Percentiles rank a stretch among this genome's conserved stretches.
phyloP scores from a whole-genome alignment of 2,329 filamentous ascomycete species.

The Dendrostoma leiphaemia region DNA sequence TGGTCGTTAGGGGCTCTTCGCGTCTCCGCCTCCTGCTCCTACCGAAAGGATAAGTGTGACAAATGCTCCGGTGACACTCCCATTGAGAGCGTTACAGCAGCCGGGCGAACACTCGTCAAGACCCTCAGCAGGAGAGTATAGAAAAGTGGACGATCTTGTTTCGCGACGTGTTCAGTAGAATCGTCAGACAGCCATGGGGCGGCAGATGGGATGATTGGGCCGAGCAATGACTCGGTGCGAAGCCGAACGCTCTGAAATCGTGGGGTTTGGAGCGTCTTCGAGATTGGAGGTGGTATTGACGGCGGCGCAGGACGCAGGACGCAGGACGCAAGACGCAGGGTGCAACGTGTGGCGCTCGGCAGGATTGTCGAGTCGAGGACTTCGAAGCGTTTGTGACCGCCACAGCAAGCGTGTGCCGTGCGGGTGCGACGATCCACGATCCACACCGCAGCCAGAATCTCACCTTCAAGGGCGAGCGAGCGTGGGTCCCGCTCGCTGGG shows the following conservation, averaged over 20 bases:
- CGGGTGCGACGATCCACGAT: background rate
- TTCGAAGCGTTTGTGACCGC: background rate
- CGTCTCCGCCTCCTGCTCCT: background rate
- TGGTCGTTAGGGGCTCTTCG: background rate
- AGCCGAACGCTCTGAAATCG: background rate
- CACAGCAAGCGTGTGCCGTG: background rate
- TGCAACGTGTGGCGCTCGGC: background rate
- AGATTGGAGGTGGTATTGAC: background rate
- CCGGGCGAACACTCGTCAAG: background rate
- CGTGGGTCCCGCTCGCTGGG: conserved; percentile 5
- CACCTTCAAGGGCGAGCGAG: background rate
- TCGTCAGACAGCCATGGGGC: conserved; percentile 12
- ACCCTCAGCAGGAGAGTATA: background rate
- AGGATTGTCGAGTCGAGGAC: background rate
- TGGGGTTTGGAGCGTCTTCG: background rate
- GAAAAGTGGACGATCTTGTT: background rate
- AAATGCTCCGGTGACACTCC: conserved; percentile 3
- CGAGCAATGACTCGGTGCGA: conserved; percentile 9
- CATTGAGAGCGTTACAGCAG: background rate
- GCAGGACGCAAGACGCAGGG: background rate
- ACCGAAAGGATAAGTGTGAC: background rate
- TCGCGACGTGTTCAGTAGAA: background rate
- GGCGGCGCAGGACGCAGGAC: background rate
- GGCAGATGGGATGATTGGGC: background rate
- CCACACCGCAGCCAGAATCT: background rate